Conservation (phyloP, 352 stramenopile genomes). For the Phytophthora syringae region DNA sequence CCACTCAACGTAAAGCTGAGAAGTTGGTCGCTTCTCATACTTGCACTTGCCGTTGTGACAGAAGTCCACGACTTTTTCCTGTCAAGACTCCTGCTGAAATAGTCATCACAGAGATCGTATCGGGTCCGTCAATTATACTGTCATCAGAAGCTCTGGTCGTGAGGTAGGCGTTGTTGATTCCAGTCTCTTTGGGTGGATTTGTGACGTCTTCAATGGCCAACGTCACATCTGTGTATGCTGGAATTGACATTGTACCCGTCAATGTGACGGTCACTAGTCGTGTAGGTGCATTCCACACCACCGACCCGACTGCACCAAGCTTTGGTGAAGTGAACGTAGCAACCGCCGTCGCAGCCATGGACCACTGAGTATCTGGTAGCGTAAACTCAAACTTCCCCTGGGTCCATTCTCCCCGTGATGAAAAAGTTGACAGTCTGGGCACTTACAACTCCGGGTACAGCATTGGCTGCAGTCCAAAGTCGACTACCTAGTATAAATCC, state of each 20-base stretch:
- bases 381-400: slow-evolving; percentile 52
- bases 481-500: slow-evolving; percentile 56
- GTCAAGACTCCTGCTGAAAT: slow-evolving; percentile 45
- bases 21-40: slow-evolving; percentile 61
- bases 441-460: slow-evolving; percentile 57
- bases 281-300: slow-evolving; percentile 42
- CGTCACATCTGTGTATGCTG: slow-evolving; percentile 36
- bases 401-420: slow-evolving; percentile 43
- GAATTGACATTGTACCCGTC: slow-evolving; percentile 23
- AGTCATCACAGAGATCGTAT: slow-evolving; percentile 45
- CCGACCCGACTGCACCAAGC: slow-evolving; percentile 34
- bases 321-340: slow-evolving; percentile 45
- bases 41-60: slow-evolving; percentile 48
- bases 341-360: slow-evolving; percentile 24
- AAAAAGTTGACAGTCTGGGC: slow-evolving; percentile 57
- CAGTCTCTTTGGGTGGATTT: slow-evolving; percentile 66
- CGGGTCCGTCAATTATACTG: slow-evolving; percentile 55
- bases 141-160: slow-evolving; percentile 45
- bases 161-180: slow-evolving; percentile 46
- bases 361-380: slow-evolving; percentile 55
- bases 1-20: slow-evolving; percentile 53
- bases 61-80: slow-evolving; percentile 48
- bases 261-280: slow-evolving; percentile 47
- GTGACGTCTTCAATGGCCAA: slow-evolving; percentile 43
- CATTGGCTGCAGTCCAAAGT: slow-evolving; percentile 45